Evolutionary conservation across 768 basidiomycete species (phyloP), one percentile per base, ranked within the genome.

Genomic region (Cystofilobasidium bisporidii): DNA sequence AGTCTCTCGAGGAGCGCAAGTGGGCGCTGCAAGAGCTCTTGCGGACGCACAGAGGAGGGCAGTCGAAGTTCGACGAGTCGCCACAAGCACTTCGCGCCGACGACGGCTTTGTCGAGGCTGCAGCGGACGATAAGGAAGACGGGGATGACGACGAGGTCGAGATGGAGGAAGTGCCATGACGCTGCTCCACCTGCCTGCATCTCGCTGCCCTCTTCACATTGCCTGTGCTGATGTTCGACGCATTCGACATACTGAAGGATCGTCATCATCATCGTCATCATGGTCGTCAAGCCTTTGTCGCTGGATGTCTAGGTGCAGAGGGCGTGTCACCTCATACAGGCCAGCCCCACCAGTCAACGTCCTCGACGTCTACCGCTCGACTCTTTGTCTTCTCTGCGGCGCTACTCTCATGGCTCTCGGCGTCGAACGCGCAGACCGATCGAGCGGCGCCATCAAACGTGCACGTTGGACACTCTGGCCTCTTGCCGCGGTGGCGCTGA

Each of bases 331-430:
- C n/a, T 50, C 22, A 50, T 9, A 24, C 48, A 4, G 48, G 48
- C 48, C 48, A 50, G 22, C 48, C 48, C 48, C 48, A 50, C 48
- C 48, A 50, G 48, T 50, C 48, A 4, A 50, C 15, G 26, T n/a
- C 48, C 6, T 28, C 22, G 11, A 50, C 48, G 14, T 50, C 48
- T 8, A n/a, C 22, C 26, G 48, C 48, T 3, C 48, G 3, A 10
- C 4, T 24, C 48, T 28, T 24, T 2, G 14, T 20, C n/a, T 50
- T 50, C 8, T 43, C 41, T 8, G 11, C 41, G 15, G 8, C 3
- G 11, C 15, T 20, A 6, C 12, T 14, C 48, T 11, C n/a, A 12
- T n/a, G n/a, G n/a, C 2, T 24, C 1, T 24, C 48, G 26, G 24
- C 48, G 11, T n/a, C 48, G 48, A 24, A 50, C 48, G 48, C 48